Evolutionary conservation across 768 basidiomycete genomes (phyloP).

Genomic region (Termitomyces sp.): DNA sequence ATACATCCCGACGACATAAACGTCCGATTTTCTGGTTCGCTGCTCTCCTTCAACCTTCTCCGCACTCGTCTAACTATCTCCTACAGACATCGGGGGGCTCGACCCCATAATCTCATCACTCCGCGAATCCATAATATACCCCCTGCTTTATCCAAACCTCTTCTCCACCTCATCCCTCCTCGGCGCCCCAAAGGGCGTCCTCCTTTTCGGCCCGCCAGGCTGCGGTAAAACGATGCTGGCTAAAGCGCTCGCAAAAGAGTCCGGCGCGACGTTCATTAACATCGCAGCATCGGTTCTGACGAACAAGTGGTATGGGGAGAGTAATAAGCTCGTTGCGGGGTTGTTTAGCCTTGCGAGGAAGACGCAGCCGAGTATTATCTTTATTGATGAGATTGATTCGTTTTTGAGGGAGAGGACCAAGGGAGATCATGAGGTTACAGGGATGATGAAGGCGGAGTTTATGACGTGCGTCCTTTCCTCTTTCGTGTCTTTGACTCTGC

Average conservation of each 20-base stretch:
- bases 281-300: constrained; percentile 44
- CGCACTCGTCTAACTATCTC: neutral
- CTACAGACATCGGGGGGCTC: constrained; percentile 86
- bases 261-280: constrained; percentile 91
- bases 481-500: neutral
- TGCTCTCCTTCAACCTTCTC: neutral
- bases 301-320: constrained; percentile 49
- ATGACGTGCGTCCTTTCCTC: constrained; percentile 63
- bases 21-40: constrained; percentile 67
- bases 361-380: constrained; percentile 93
- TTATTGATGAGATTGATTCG: constrained; percentile 98
- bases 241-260: constrained; percentile 95
- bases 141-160: constrained; percentile 84
- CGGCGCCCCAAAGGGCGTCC: constrained; percentile 91
- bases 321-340: constrained; percentile 92
- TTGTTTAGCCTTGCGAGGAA: constrained; percentile 93
- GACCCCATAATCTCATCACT: constrained; percentile 87
- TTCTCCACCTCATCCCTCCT: constrained; percentile 85
- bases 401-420: constrained; percentile 85
- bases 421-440: constrained; percentile 95
- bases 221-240: constrained; percentile 99
- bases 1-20: constrained; percentile 89
- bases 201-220: constrained; percentile 94
- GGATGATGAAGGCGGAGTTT: constrained; percentile 97
- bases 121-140: constrained; percentile 94